phyloP scores from a whole-genome alignment of 192 early-diverging fungal species.

The Chytriomyces sp. region DNA sequence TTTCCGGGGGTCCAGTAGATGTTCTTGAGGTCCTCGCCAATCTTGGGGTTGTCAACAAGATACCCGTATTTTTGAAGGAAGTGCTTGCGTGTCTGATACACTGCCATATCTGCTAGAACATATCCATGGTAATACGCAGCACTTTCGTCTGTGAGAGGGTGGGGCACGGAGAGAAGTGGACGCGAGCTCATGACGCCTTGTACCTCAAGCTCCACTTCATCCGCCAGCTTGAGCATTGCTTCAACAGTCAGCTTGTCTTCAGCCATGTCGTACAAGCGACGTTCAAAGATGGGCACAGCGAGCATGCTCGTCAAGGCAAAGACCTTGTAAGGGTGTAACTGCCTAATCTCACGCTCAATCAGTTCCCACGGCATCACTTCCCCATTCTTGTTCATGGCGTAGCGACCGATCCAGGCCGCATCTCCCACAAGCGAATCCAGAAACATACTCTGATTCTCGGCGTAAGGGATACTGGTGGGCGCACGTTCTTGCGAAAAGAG shows the following conservation, averaged over 20 bases:
- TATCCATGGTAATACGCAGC: slow-evolving; percentile 46
- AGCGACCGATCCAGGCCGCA: slow-evolving; percentile 39
- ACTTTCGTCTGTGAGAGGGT: slow-evolving; percentile 39
- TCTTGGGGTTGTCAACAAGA: slow-evolving; percentile 39
- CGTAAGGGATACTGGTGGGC: slow-evolving; percentile 43
- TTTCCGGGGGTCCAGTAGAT: slow-evolving; percentile 42
- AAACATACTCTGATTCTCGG: slow-evolving; percentile 45
- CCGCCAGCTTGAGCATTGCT: slow-evolving; percentile 34
- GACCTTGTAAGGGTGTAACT: slow-evolving; percentile 34
- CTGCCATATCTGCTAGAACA: slow-evolving; percentile 41
- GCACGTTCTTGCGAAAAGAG: slow-evolving; percentile 42
- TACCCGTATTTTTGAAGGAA: slow-evolving; percentile 39
- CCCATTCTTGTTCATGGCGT: slow-evolving; percentile 33
- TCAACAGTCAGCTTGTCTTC: slow-evolving; percentile 39
- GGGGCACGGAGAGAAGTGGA: slow-evolving; percentile 36
- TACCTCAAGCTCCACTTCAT: slow-evolving; percentile 38
- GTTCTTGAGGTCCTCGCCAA: slow-evolving; percentile 33
- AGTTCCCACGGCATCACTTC: slow-evolving; percentile 42
- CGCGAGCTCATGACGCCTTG: slow-evolving; percentile 36
- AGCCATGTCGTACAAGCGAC: slow-evolving; percentile 37
- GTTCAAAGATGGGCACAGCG: slow-evolving; percentile 44
- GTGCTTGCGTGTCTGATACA: slow-evolving; percentile 41
- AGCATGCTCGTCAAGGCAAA: slow-evolving; percentile 36
- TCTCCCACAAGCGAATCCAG: slow-evolving; percentile 40
- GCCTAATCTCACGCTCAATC: slow-evolving; percentile 35